Percentiles rank a stretch among this genome's conserved stretches.
These are phyloP conservation scores for Tuber borchii DNA, from an alignment of 495 filamentous ascomycete species.

Conservation along the genomic window DNA sequence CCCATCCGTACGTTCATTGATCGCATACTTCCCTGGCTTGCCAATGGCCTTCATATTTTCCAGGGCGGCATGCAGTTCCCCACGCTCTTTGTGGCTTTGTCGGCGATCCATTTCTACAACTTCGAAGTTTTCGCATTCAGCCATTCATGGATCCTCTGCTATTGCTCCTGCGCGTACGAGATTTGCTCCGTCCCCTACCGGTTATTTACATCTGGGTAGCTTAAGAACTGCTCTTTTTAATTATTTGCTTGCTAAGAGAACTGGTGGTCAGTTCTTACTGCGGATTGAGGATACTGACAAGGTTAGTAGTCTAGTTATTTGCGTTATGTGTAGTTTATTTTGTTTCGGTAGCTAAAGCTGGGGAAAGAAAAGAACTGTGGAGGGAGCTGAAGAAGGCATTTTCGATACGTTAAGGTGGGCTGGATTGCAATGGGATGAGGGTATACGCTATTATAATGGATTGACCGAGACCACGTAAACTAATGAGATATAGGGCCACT, in stretches of 20 bases:
- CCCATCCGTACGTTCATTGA: neutral
- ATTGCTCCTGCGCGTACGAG: constrained; percentile 69
- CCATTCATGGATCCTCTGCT: neutral
- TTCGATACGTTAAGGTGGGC: constrained; percentile 79
- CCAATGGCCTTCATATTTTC: neutral
- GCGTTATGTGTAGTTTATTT: constrained; percentile 33
- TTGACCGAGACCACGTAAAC: constrained; percentile 24
- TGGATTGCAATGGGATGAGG: constrained; percentile 91
- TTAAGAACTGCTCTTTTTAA: constrained; percentile 88
- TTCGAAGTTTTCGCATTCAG: neutral
- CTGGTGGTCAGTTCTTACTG: constrained; percentile 85
- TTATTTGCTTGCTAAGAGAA: constrained; percentile 77
- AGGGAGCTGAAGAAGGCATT: constrained; percentile 67
- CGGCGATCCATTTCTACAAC: constrained; percentile 18
- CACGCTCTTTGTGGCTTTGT: constrained; percentile 9
- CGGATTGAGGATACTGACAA: constrained; percentile 94
- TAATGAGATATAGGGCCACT: constrained; percentile 57
- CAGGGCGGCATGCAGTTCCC: neutral
- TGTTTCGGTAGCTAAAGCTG: constrained; percentile 14
- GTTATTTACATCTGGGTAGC: constrained; percentile 85
- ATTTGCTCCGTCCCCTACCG: constrained; percentile 93
- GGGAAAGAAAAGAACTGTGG: constrained; percentile 65
- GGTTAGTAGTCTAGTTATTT: constrained; percentile 47
- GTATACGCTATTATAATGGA: constrained; percentile 44
- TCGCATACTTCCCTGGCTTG: neutral